These are phyloP conservation scores for Solanum sejunctum DNA, from an alignment of 257 asterid species.

Conservation along the genomic window DNA sequence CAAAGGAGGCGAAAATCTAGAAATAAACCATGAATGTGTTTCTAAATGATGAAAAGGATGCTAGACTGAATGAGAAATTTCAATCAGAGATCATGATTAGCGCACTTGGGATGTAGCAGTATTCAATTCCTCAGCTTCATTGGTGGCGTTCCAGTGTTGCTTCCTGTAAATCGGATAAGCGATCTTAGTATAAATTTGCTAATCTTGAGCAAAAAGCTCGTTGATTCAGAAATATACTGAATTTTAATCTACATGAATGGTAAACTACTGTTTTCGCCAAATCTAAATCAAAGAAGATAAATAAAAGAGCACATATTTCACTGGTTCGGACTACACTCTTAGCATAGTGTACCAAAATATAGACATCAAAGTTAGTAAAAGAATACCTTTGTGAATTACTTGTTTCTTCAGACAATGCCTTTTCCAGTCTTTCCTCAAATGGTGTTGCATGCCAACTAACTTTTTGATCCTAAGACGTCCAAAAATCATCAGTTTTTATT, in stretches of 20 bases:
- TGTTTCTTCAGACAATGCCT: conserved; percentile 62
- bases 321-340: background rate
- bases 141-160: conserved; percentile 11
- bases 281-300: background rate
- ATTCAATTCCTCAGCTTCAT: conserved; percentile 13
- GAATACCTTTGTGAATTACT: conserved; percentile 50
- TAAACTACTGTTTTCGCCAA: background rate
- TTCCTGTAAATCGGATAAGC: conserved; percentile 9
- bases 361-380: background rate
- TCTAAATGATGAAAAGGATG: background rate
- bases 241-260: background rate
- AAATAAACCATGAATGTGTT: background rate
- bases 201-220: background rate
- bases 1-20: background rate
- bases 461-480: conserved; percentile 18
- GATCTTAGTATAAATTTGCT: background rate
- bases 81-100: background rate
- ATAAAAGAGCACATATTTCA: background rate
- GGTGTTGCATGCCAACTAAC: conserved; percentile 12
- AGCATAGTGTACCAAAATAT: background rate
- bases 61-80: background rate
- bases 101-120: conserved; percentile 18
- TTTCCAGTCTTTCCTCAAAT: conserved; percentile 67
- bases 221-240: background rate
- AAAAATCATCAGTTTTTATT: background rate